These are phyloP conservation scores for Pseudocercospora eumusae DNA, from an alignment of 2,329 filamentous ascomycete genomes.

Conservation along the genomic window DNA sequence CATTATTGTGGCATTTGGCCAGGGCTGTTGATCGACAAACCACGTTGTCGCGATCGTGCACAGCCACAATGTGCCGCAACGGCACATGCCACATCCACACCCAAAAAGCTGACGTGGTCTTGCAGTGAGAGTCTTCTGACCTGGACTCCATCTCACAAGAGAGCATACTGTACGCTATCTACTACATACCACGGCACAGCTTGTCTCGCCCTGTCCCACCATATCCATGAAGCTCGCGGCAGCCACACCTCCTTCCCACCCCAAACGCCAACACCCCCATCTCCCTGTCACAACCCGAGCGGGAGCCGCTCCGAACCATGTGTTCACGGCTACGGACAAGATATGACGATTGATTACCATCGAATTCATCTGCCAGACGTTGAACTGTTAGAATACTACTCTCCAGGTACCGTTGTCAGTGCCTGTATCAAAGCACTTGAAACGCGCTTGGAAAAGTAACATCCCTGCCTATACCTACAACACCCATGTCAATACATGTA, in stretches of 20 bases:
- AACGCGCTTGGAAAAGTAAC: slow-evolving; percentile 19
- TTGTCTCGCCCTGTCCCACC: too few relatives aligned
- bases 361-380: background rate
- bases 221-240: slow-evolving; percentile 12
- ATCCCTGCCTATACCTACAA: slow-evolving; percentile 19
- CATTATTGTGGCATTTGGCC: background rate
- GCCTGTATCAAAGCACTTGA: slow-evolving; percentile 26
- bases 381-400: slow-evolving; percentile 11
- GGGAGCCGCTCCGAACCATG: background rate
- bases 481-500: slow-evolving; percentile 20
- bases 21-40: background rate
- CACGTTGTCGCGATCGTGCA: background rate
- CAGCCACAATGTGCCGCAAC: slow-evolving; percentile 2
- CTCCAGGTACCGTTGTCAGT: slow-evolving; percentile 22
- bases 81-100: slow-evolving; percentile 13
- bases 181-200: too few relatives aligned
- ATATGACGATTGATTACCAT: background rate
- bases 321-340: background rate
- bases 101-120: slow-evolving; percentile 28
- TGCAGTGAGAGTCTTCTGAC: slow-evolving; percentile 24
- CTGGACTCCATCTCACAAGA: slow-evolving; percentile 20
- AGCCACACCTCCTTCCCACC: too few relatives aligned
- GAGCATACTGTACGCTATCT: too few relatives aligned
- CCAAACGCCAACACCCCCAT: slow-evolving; percentile 12
- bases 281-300: slow-evolving; percentile 4